Conservation (phyloP, 129 eudicot species). For the Lactuca sativa region DNA sequence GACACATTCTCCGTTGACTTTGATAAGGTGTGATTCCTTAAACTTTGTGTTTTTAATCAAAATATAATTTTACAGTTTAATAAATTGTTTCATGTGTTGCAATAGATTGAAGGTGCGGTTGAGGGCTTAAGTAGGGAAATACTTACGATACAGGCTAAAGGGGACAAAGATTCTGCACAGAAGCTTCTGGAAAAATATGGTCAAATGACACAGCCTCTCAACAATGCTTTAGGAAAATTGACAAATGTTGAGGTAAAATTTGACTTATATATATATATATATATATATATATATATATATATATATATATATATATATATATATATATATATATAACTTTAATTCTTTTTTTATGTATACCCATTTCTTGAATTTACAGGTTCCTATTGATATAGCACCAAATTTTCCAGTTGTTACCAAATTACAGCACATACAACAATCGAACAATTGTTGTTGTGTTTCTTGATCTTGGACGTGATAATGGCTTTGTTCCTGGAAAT, state of each 20-base stretch:
- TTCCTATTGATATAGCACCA: too few relatives aligned
- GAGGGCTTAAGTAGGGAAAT: conserved; percentile 83
- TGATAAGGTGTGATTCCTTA: conserved; percentile 59
- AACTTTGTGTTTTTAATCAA: background rate
- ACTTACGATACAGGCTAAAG: conserved; percentile 88
- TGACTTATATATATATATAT: background rate
- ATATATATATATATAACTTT: too few relatives aligned
- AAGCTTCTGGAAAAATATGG: conserved; percentile 63
- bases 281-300: too few relatives aligned
- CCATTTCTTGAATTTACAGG: too few relatives aligned
- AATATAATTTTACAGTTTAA: background rate
- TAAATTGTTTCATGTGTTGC: conserved; percentile 5
- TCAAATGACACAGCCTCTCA: conserved; percentile 61
- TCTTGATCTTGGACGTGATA: too few relatives aligned
- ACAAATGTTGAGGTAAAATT: conserved; percentile 57
- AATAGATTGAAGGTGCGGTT: conserved; percentile 70
- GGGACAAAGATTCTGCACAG: conserved; percentile 74
- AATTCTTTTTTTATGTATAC: too few relatives aligned
- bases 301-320: too few relatives aligned
- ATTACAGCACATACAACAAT: too few relatives aligned
- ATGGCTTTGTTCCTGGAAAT: too few relatives aligned
- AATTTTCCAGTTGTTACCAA: too few relatives aligned
- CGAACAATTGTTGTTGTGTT: too few relatives aligned
- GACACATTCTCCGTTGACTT: conserved; percentile 78
- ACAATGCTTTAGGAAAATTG: conserved; percentile 62